A percentile compares a stretch with the other conserved stretches of the same genome.
phyloP scores from a whole-genome alignment of 495 filamentous ascomycete species.

The Penicillium alfredii region DNA sequence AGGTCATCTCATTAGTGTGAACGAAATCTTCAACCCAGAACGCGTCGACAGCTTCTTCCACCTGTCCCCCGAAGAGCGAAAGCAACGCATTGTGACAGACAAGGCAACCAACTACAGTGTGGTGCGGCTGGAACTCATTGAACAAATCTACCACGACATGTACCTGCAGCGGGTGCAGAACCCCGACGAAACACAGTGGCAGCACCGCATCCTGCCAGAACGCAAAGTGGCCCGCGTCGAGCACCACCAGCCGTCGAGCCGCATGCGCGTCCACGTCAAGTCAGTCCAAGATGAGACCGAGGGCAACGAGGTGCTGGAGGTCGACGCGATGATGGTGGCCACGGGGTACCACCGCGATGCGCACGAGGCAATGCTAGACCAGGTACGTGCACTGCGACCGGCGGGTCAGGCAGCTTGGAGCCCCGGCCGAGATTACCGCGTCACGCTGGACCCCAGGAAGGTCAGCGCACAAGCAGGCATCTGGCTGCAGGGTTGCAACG shows the following conservation, averaged over 20 bases:
- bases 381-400: constrained; percentile 57
- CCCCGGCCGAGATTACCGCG: constrained; percentile 61
- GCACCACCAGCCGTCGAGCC: constrained; percentile 38
- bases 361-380: constrained; percentile 70
- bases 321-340: constrained; percentile 77
- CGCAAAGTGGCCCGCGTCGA: constrained; percentile 57
- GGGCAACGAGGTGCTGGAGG: constrained; percentile 56
- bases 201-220: constrained; percentile 67
- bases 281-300: constrained; percentile 23
- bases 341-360: constrained; percentile 79
- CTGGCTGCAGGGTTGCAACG: constrained; percentile 93
- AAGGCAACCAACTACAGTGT: constrained; percentile 90
- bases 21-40: constrained; percentile 90
- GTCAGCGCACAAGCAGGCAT: constrained; percentile 63
- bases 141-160: constrained; percentile 75
- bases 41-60: constrained; percentile 69
- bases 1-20: constrained; percentile 57
- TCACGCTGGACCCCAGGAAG: constrained; percentile 58
- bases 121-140: constrained; percentile 79
- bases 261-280: constrained; percentile 35
- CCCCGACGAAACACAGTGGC: constrained; percentile 66
- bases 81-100: constrained; percentile 56
- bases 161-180: constrained; percentile 76
- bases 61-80: constrained; percentile 54
- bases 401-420: constrained; percentile 35